A percentile compares a stretch with the other conserved stretches of the same genome.
Evolutionary conservation across 2,329 filamentous ascomycete species (phyloP).

Genomic region (Chaetomium olivaceum): DNA sequence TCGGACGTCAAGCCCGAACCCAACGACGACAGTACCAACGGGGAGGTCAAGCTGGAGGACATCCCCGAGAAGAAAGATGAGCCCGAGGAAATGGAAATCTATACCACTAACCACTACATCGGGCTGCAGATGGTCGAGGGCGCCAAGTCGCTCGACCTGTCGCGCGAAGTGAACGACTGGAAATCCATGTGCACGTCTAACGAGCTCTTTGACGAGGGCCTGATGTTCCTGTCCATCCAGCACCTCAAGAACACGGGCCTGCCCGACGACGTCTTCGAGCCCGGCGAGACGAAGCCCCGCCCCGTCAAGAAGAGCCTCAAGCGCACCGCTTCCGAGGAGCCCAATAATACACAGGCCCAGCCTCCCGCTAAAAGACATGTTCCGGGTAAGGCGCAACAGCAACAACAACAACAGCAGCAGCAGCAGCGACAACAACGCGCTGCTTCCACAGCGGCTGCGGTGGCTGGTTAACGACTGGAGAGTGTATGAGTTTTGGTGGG

Average conservation of each 20-base stretch:
- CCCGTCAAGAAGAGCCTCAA: slow-evolving; percentile 58
- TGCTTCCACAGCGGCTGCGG: slow-evolving; percentile 9
- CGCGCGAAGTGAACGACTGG: slow-evolving; percentile 82
- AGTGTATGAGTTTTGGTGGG: neutral
- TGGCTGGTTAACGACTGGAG: slow-evolving; percentile 13
- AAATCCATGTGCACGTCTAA: slow-evolving; percentile 77
- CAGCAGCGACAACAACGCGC: slow-evolving; percentile 13
- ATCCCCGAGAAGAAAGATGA: slow-evolving; percentile 26
- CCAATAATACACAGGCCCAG: slow-evolving; percentile 39
- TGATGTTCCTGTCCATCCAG: slow-evolving; percentile 77
- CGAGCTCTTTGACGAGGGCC: slow-evolving; percentile 71
- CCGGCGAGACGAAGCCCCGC: slow-evolving; percentile 71
- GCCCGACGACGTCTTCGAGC: slow-evolving; percentile 83
- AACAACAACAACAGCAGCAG: slow-evolving; percentile 36
- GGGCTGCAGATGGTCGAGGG: slow-evolving; percentile 76
- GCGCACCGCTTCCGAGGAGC: slow-evolving; percentile 37
- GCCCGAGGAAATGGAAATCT: slow-evolving; percentile 53
- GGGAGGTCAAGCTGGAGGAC: slow-evolving; percentile 32
- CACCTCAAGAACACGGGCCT: slow-evolving; percentile 80
- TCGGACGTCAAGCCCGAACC: slow-evolving; percentile 22
- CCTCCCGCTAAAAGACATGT: slow-evolving; percentile 49
- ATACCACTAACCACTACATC: slow-evolving; percentile 93
- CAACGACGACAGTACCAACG: slow-evolving; percentile 13
- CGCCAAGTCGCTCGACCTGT: slow-evolving; percentile 72
- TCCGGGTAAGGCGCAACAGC: slow-evolving; percentile 32